Percentiles rank a stretch among this genome's conserved stretches.
Evolutionary conservation across 257 asterid species (phyloP).

Genomic region (Capsicum pubescens): DNA sequence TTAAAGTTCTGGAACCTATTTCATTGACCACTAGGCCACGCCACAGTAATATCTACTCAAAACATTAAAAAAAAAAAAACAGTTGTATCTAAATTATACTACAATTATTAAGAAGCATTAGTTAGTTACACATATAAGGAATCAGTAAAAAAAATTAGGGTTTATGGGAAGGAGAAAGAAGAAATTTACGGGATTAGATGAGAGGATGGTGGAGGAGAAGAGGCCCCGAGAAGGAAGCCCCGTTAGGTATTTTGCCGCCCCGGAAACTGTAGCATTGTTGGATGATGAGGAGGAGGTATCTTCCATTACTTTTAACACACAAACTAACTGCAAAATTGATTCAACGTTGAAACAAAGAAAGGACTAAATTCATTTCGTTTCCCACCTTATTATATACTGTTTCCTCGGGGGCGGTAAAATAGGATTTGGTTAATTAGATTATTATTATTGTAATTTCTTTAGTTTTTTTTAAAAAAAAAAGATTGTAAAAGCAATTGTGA

Average conservation of each 20-base stretch:
- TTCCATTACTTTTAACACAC: not conserved
- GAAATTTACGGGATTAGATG: constrained; percentile 58
- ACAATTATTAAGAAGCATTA: not conserved
- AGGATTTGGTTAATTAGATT: not conserved
- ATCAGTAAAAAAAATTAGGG: constrained; percentile 1
- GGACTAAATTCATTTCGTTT: not conserved
- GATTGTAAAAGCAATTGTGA: not conserved
- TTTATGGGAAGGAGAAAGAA: constrained; percentile 3
- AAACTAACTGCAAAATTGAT: not conserved
- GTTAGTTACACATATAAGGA: not conserved
- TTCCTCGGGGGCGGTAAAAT: constrained; percentile 13
- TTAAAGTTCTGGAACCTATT: no score
- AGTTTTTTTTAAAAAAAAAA: not conserved
- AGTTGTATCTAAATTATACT: not conserved
- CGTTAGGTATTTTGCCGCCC: constrained; percentile 53
- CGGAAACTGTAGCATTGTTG: constrained; percentile 14
- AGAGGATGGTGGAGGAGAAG: constrained; percentile 65
- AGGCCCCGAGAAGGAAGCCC: constrained; percentile 79
- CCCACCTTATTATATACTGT: not conserved
- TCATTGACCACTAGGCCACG: no score
- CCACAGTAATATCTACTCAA: not conserved
- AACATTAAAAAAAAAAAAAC: not conserved
- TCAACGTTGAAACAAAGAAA: not conserved
- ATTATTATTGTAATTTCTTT: not conserved
- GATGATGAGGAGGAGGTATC: constrained; percentile 17